phyloP scores from a whole-genome alignment of 2,329 filamentous ascomycete species.

The Fusarium tjaetaba region DNA sequence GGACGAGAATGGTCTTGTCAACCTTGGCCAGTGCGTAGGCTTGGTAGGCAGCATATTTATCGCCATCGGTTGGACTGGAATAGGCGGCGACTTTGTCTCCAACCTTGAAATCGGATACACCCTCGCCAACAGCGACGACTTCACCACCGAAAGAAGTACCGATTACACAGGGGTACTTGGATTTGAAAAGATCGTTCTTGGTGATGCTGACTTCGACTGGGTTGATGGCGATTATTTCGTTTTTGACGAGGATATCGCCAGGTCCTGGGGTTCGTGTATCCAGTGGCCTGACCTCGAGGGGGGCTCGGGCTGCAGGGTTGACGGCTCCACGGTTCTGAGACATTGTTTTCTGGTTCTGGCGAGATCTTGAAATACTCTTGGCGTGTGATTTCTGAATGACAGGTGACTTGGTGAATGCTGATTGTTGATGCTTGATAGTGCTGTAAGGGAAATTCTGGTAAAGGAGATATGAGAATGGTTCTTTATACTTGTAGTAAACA shows the following conservation, averaged over 20 bases:
- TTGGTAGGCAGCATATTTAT: neutral
- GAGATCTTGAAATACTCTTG: neutral
- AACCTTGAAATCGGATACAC: neutral
- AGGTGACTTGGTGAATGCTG: neutral
- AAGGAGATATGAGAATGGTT: neutral
- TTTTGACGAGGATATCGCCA: neutral
- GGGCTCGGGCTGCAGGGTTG: neutral
- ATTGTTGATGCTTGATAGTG: neutral
- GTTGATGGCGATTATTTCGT: neutral
- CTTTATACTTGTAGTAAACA: neutral
- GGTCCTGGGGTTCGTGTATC: neutral
- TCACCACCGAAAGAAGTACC: neutral
- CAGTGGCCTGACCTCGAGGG: neutral
- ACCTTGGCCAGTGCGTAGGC: neutral
- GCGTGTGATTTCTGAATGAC: neutral
- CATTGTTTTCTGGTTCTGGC: neutral
- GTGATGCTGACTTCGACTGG: neutral
- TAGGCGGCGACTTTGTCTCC: neutral
- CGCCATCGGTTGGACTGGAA: neutral
- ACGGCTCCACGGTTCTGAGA: neutral
- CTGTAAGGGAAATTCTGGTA: neutral
- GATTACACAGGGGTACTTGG: neutral
- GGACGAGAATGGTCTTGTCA: neutral
- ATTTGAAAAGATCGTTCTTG: neutral
- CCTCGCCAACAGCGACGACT: neutral